Evolutionary conservation across 2,329 filamentous ascomycete genomes (phyloP), one percentile per base, ranked within the genome.

Genomic region (Penicillium janthinellum): DNA sequence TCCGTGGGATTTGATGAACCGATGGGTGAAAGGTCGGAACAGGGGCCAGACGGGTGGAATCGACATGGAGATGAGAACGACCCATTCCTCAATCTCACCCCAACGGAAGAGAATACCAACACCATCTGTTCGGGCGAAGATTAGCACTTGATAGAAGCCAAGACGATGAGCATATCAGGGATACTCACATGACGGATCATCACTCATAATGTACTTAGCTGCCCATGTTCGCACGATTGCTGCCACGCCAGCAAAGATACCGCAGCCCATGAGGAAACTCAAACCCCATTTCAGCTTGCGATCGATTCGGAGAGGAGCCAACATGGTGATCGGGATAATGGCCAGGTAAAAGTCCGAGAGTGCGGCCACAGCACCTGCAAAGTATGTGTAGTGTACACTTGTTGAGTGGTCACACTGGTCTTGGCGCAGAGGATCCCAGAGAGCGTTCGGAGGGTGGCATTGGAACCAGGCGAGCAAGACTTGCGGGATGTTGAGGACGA

Each of bases 41-140:
- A 68, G 47, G 1, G 66, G 64, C 66, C 66, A 68, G 12, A 67
- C 64, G 1, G 64, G 66, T 34, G 66, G 66, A 20, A 68, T 68
- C 22, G 64, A 67, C 66, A 68, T 68, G 39, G 62, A 59, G 50
- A 67, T 67, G 28, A 68, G 64, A 6, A 68, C 66, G 44, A 68
- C 20, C 66, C 66, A 67, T 63, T 67, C 66, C 55, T 67, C 66
- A 20, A 68, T 54, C 51, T 67, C 64, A 20, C 66, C 66, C 64
- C 64, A 68, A 28, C 55, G 51, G 49, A 68, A 68, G 1, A 68
- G 60, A 20, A 54, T 57, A 4, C 64, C 66, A 6, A 65, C 61
- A 2, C 63, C 66, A 8, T 63, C 66, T 67, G 22, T 37, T 3
- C 22, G 14, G 15, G 7, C 7, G 5, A n/a, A 22, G 8, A 44